Evolutionary conservation across 2,329 filamentous ascomycete genomes (phyloP).

Genomic region (Colletotrichum viniferum): DNA sequence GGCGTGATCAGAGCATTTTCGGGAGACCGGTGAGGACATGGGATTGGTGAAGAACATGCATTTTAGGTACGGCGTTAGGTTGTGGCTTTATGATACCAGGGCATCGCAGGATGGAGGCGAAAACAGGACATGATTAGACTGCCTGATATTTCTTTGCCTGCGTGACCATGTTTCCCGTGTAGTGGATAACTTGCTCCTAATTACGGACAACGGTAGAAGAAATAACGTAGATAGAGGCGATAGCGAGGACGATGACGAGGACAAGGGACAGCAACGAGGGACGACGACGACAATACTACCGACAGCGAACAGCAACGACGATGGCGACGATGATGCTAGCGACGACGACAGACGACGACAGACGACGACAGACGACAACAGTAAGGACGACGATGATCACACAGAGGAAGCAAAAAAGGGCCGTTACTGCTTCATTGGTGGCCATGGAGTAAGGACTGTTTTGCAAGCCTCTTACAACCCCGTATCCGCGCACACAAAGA

Average conservation of each 20-base stretch:
- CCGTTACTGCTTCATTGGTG: conserved; percentile 23
- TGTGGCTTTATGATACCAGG: conserved; percentile 8
- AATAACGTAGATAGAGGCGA: not conserved
- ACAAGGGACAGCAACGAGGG: no score
- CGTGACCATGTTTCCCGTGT: not conserved
- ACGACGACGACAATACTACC: not conserved
- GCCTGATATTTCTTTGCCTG: accelerated
- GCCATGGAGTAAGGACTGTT: conserved; percentile 8
- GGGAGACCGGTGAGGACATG: not conserved
- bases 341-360: no score
- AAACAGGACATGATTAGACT: not conserved
- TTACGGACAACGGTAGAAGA: not conserved
- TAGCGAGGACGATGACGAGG: not conserved
- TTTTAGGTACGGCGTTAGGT: not conserved
- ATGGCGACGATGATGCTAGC: not conserved
- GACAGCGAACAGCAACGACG: no score
- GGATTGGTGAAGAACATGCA: not conserved
- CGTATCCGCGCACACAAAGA: conserved; percentile 13
- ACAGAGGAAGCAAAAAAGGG: not conserved
- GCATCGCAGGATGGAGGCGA: not conserved
- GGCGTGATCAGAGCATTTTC: conserved; percentile 35
- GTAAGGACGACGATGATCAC: no score
- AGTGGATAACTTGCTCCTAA: not conserved
- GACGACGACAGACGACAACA: no score
- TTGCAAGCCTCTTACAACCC: not conserved